Evolutionary conservation across 2,329 filamentous ascomycete genomes (phyloP), one percentile per base, ranked within the genome.

Genomic region (Xenosphaeropsis pyriputrescens): DNA sequence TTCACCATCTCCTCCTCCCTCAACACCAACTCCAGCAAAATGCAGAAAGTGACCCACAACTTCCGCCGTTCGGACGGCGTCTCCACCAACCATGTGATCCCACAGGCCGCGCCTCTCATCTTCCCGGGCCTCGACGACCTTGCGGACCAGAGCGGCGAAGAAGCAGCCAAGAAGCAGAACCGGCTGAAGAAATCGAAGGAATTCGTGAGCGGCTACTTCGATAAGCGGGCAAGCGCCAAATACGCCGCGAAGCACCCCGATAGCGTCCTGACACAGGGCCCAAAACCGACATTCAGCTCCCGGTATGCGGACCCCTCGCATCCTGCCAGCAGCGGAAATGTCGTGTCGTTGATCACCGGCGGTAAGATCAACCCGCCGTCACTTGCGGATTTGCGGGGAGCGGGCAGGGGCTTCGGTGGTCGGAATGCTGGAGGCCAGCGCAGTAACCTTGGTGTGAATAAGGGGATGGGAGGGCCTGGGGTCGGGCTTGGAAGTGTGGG

Each of bases 231-330:
- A 9, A 35, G 26, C 11, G 45, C 43, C 9, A 38, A 38, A 45
- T 46, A 45, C 29, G 45, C 22, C 8, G 36, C 33, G 12, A n/a
- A 43, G 18, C 22, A 41, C 14, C 41, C 41, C 29, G 33, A 41
- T 4, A 41, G 40, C 22, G 22, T 39, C 7, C 30, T 45, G 15
- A 31, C 33, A 16, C 17, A 37, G 18, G 32, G 29, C 13, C 43
- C 41, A 1, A 36, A 39, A 26, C 34, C 39, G 6, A 50, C 53
- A n/a, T 68, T 69, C 44, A 53, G 55, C 2, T 68, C 63, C 2
- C 57, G 63, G 18, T 67, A 63, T 45, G 59, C 62, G 7, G 66
- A 72, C 42, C 67, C 68, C 0, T 64, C 59, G 36, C 62, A 70
- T 43, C 60, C 65, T 1, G 63, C 61, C 31, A 64, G 60, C 44